Evolutionary conservation across 2,329 filamentous ascomycete genomes (phyloP).

Genomic region (Pyrenophora seminiperda): DNA sequence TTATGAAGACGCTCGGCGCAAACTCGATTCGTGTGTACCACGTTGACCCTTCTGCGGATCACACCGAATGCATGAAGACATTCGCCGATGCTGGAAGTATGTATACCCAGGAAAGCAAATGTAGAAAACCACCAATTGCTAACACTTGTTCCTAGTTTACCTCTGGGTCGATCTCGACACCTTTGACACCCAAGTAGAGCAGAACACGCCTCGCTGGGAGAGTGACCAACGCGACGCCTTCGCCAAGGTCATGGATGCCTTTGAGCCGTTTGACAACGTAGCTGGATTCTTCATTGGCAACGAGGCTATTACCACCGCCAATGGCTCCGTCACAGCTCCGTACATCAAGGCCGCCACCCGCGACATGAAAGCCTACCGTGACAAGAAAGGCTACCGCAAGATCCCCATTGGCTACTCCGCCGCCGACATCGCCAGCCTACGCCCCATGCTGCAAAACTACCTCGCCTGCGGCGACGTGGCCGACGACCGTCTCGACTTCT

Average conservation of each 20-base stretch:
- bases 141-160: conserved; percentile 67
- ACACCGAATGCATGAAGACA: conserved; percentile 78
- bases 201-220: conserved; percentile 72
- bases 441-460: conserved; percentile 72
- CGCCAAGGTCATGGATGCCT: conserved; percentile 74
- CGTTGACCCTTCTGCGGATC: conserved; percentile 72
- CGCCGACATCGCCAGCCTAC: conserved; percentile 75
- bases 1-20: conserved; percentile 80
- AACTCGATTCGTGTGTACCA: conserved; percentile 90
- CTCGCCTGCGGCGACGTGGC: conserved; percentile 75
- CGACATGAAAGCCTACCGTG: conserved; percentile 82
- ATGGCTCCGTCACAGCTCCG: conserved; percentile 69
- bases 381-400: conserved; percentile 74
- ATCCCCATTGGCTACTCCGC: conserved; percentile 88
- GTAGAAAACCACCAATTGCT: too few species aligned
- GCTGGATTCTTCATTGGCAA: conserved; percentile 82
- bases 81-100: conserved; percentile 66
- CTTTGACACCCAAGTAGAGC: conserved; percentile 66
- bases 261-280: conserved; percentile 77
- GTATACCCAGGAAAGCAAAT: not conserved
- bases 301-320: conserved; percentile 68
- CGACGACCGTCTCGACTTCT: conserved; percentile 77
- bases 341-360: conserved; percentile 82
- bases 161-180: conserved; percentile 83
- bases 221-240: conserved; percentile 71